phyloP scores from a whole-genome alignment of 192 early-diverging fungal genomes.

The Backusella luteola region DNA sequence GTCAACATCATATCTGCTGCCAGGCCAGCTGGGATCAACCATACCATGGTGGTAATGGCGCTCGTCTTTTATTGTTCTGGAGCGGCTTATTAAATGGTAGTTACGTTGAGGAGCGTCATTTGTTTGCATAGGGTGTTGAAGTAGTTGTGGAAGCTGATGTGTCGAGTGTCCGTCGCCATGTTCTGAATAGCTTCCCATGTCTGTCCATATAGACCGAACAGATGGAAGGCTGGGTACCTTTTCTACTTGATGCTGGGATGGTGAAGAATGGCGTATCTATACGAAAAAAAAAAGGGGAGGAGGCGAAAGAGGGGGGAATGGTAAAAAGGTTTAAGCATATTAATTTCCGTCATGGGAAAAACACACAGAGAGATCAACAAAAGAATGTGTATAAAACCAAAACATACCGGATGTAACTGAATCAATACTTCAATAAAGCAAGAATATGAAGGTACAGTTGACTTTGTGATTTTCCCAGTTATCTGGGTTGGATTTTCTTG shows the following conservation, averaged over 20 bases:
- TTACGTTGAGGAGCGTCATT: neutral
- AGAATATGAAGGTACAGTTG: neutral
- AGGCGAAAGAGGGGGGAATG: too few species aligned
- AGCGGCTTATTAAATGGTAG: neutral
- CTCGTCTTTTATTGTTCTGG: neutral
- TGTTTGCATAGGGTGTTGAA: neutral
- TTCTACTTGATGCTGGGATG: neutral
- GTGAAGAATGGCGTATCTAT: conserved; percentile 13
- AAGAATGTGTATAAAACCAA: neutral
- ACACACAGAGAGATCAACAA: neutral
- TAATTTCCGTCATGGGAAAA: neutral
- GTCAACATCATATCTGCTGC: neutral
- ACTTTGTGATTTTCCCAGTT: conserved; percentile 8
- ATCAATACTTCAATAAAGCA: conserved; percentile 20
- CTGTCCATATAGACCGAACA: neutral
- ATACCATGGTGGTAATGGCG: neutral
- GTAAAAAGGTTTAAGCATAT: neutral
- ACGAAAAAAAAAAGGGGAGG: neutral
- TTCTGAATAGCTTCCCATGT: neutral
- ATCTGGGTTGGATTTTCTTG: conserved; percentile 1
- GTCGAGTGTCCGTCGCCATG: neutral
- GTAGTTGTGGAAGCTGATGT: neutral
- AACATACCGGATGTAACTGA: conserved; percentile 30
- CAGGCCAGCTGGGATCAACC: neutral
- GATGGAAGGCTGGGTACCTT: neutral